Conservation (phyloP, 2,329 filamentous ascomycete genomes). For the Monilinia aucupariae region DNA sequence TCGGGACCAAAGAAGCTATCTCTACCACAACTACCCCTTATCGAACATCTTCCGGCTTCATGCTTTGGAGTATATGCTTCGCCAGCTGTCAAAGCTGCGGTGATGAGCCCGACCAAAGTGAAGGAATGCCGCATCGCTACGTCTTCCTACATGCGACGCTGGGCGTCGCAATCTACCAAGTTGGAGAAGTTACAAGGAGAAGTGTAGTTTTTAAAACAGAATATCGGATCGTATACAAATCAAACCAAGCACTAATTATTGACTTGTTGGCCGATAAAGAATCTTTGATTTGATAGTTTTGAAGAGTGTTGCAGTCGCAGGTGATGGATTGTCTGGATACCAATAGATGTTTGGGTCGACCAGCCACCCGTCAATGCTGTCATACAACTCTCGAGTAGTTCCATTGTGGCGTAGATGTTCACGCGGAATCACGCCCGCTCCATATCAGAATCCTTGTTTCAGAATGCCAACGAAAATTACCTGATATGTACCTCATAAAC, state of each 20-base stretch:
- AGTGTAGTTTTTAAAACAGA: background rate
- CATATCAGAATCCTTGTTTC: background rate
- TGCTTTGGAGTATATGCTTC: constrained; percentile 51
- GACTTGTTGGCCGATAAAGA: background rate
- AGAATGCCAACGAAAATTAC: background rate
- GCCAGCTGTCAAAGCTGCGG: constrained; percentile 22
- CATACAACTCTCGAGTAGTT: background rate
- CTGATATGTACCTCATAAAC: background rate
- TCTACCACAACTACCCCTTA: constrained; percentile 87
- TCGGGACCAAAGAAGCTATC: constrained; percentile 85
- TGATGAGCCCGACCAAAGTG: constrained; percentile 23
- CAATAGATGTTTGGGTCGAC: background rate
- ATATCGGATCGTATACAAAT: background rate
- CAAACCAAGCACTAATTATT: background rate
- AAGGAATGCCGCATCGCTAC: constrained; percentile 24
- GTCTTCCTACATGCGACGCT: constrained; percentile 16
- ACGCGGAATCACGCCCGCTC: background rate
- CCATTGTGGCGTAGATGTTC: constrained; percentile 7
- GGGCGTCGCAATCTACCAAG: constrained; percentile 18
- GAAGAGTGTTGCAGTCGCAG: background rate
- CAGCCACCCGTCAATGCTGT: constrained; percentile 12
- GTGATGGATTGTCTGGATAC: background rate
- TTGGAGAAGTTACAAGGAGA: background rate
- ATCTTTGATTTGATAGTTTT: background rate
- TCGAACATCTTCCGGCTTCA: constrained; percentile 81